Base-by-base conservation (phyloP, 2,329 filamentous ascomycete species). In the Diaporthe vaccinii region DNA sequence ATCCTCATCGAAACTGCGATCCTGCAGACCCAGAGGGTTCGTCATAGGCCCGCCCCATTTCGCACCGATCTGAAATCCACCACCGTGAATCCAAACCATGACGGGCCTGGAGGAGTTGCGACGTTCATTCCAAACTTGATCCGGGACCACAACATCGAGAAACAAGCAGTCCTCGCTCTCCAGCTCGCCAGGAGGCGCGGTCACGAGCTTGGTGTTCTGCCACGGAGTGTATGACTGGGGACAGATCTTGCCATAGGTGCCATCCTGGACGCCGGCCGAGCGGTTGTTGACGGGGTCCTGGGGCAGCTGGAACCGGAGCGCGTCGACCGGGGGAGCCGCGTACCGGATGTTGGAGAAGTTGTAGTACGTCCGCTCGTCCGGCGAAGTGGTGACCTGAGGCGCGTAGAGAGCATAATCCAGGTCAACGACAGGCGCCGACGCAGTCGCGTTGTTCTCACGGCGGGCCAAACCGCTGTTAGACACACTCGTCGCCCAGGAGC, bases 141-240 rank as follows among this genome's bases (percentile, higher is more conserved):
- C 81, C n/a, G 85, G 84, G 3, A 85, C 84, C 39, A 82, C 80
- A 17, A 86, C 78, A 75, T 86, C 85, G 1, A 86, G 79, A 72
- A 86, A 85, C 0, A 86, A 79, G 69, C 85, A 87, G 72, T 86
- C 85, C 75, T 85, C 83, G 0, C 79, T 76, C 28, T 74, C 72
- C 25, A 67, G 59, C 51, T 68, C 72, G 36, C 72, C 72, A 5
- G 72, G 72, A 3, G 72, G 51, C 8, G 61, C 61, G 4, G 59
- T 74, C 20, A 74, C 72, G 15, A 58, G 15, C 28, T 41, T 44
- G 12, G 46, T 6, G 25, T 46, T 74, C 28, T 74, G 72, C 72
- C 72, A 74, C 0, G 72, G 72, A 17, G 72, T 69, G 14, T 74
- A 74, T 22, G 72, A 53, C 49, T 74, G 72, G 8, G 78, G 79